These are phyloP conservation scores for Suillus weaverae DNA, from an alignment of 768 basidiomycete species.

Conservation along the genomic window DNA sequence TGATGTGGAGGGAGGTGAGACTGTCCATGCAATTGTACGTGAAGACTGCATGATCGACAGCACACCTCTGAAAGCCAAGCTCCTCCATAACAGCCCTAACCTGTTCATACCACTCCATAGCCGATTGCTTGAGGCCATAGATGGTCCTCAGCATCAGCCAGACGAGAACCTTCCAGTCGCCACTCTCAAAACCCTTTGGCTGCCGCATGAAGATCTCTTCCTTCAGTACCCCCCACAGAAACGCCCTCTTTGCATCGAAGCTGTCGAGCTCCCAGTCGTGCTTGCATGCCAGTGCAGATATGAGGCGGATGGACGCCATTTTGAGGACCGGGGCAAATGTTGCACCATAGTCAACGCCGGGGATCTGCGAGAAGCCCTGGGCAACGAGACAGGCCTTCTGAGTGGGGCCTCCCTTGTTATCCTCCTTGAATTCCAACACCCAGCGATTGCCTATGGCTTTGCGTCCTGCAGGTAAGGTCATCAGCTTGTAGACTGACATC, in stretches of 20 bases:
- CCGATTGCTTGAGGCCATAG: not conserved
- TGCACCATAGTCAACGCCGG: constrained; percentile 34
- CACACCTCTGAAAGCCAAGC: not conserved
- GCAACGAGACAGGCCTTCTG: not conserved
- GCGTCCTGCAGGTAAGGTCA: not conserved
- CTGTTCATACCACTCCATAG: not conserved
- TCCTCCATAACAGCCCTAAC: not conserved
- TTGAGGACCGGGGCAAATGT: constrained; percentile 22
- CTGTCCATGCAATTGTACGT: not conserved
- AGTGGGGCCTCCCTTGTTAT: not conserved
- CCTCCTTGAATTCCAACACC: constrained; percentile 3
- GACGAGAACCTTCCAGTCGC: not conserved
- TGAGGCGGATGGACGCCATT: not conserved
- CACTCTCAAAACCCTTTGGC: constrained; percentile 30
- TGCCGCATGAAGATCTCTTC: constrained; percentile 37
- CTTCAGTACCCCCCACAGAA: not conserved
- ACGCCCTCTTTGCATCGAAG: not conserved
- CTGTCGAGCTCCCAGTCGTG: not conserved
- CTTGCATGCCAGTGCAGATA: fast-evolving
- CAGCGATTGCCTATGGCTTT: not conserved
- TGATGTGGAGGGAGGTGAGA: not conserved
- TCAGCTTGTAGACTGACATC: not conserved
- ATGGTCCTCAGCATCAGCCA: not conserved
- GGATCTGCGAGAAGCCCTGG: constrained; percentile 23
- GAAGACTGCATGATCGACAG: not conserved